phyloP scores from a whole-genome alignment of 2,329 filamentous ascomycete genomes.

The Penicillium rolfsii region DNA sequence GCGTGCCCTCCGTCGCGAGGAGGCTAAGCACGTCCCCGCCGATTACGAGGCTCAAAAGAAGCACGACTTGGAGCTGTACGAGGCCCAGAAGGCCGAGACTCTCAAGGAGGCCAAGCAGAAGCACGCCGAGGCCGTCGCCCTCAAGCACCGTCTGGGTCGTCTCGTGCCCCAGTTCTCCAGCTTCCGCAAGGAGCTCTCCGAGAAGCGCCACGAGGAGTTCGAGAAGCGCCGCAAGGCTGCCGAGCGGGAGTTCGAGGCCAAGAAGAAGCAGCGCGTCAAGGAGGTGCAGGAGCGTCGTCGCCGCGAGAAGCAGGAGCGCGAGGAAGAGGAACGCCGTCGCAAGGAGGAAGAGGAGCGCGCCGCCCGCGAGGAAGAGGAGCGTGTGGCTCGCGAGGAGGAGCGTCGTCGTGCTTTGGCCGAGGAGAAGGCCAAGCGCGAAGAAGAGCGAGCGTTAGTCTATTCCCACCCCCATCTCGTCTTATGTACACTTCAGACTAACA shows the following conservation, averaged over 20 bases:
- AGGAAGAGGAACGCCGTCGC: constrained; percentile 77
- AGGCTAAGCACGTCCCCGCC: constrained; percentile 83
- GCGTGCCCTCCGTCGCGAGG: constrained; percentile 94
- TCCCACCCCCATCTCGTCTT: neutral
- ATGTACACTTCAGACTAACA: constrained; percentile 39
- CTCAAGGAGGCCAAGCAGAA: constrained; percentile 80
- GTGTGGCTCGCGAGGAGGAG: constrained; percentile 76
- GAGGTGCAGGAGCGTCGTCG: constrained; percentile 82
- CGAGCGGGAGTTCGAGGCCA: constrained; percentile 88
- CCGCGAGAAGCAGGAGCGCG: constrained; percentile 79
- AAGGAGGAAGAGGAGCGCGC: constrained; percentile 85
- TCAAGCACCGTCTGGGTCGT: constrained; percentile 88
- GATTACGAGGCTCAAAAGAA: constrained; percentile 86
- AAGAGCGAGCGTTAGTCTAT: constrained; percentile 59
- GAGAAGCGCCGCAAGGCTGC: constrained; percentile 91
- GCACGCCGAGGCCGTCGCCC: constrained; percentile 87
- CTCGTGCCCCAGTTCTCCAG: constrained; percentile 82
- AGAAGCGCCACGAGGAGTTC: constrained; percentile 90
- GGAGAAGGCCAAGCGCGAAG: constrained; percentile 65
- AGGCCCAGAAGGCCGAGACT: constrained; percentile 75
- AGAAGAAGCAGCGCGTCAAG: constrained; percentile 84
- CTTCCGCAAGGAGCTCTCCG: constrained; percentile 80
- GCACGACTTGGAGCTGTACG: constrained; percentile 76
- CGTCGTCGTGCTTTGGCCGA: constrained; percentile 73
- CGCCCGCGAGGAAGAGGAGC: constrained; percentile 82